phyloP scores from a whole-genome alignment of 768 basidiomycete species.

The Pleurotus citrinopileatus region DNA sequence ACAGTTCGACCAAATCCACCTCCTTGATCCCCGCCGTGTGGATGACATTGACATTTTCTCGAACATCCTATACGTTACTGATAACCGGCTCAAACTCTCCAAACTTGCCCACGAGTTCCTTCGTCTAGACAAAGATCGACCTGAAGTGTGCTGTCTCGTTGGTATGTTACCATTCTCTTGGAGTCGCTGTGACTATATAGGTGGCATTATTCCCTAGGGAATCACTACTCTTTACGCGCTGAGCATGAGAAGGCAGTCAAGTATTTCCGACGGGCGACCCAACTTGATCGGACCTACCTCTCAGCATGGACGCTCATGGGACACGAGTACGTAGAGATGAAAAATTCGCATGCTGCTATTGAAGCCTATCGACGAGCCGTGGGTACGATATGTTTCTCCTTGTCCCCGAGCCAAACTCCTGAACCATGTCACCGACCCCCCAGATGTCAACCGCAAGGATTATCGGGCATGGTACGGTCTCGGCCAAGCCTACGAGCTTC shows the following conservation, averaged over 20 bases:
- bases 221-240: slow-evolving; percentile 89
- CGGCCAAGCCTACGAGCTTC: slow-evolving; percentile 94
- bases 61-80: slow-evolving; percentile 95
- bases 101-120: slow-evolving; percentile 91
- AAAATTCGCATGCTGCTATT: slow-evolving; percentile 98
- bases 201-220: slow-evolving; percentile 53
- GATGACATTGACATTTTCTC: slow-evolving; percentile 97
- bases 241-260: slow-evolving; percentile 96
- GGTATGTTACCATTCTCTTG: slow-evolving; percentile 50
- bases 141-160: slow-evolving; percentile 94
- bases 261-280: slow-evolving; percentile 93
- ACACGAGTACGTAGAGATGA: slow-evolving; percentile 98
- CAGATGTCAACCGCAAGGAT: slow-evolving; percentile 95
- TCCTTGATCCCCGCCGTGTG: slow-evolving; percentile 81
- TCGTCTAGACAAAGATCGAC: slow-evolving; percentile 85
- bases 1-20: slow-evolving; percentile 82
- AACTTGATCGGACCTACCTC: slow-evolving; percentile 90
- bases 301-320: slow-evolving; percentile 99
- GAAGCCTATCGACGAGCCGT: slow-evolving; percentile 96
- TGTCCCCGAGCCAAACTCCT: background rate
- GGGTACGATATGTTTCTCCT: slow-evolving; percentile 48
- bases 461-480: slow-evolving; percentile 99
- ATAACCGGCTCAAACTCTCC: slow-evolving; percentile 84
- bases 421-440: slow-evolving; percentile 5
- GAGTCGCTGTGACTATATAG: background rate